These are phyloP conservation scores for Penicillium expansum DNA, from an alignment of 2,329 filamentous ascomycete species.

Conservation along the genomic window DNA sequence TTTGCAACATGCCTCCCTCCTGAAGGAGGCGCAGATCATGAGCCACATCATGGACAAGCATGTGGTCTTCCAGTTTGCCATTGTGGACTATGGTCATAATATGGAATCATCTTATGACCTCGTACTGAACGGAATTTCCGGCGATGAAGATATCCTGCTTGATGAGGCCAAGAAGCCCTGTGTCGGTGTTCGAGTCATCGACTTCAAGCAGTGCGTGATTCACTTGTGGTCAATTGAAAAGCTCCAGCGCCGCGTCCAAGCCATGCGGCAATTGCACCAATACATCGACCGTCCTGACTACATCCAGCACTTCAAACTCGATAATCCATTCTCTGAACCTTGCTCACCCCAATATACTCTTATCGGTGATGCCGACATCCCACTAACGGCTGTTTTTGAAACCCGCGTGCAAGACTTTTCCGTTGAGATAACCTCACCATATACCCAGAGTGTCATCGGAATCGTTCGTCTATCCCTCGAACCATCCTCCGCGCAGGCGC, in stretches of 20 bases:
- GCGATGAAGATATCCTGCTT: constrained; percentile 79
- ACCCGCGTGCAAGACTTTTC: constrained; percentile 91
- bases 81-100: constrained; percentile 83
- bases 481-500: constrained; percentile 87
- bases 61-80: constrained; percentile 90
- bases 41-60: constrained; percentile 92
- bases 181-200: constrained; percentile 82
- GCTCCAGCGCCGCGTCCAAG: constrained; percentile 76
- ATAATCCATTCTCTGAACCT: constrained; percentile 87
- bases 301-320: constrained; percentile 83
- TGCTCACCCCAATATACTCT: constrained; percentile 92
- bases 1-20: constrained; percentile 76
- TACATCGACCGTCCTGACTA: constrained; percentile 96
- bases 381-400: constrained; percentile 88
- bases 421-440: constrained; percentile 86
- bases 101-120: constrained; percentile 95
- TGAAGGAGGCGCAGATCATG: constrained; percentile 98
- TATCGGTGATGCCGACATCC: constrained; percentile 89
- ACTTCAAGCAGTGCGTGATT: constrained; percentile 81
- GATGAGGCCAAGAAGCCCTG: constrained; percentile 84
- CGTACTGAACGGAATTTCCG: constrained; percentile 83
- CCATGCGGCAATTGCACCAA: constrained; percentile 96
- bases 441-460: constrained; percentile 85
- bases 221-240: constrained; percentile 95
- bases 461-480: constrained; percentile 89